Conservation (phyloP, 306 rosid genomes). For the Pterocarpus macrocarpus region DNA sequence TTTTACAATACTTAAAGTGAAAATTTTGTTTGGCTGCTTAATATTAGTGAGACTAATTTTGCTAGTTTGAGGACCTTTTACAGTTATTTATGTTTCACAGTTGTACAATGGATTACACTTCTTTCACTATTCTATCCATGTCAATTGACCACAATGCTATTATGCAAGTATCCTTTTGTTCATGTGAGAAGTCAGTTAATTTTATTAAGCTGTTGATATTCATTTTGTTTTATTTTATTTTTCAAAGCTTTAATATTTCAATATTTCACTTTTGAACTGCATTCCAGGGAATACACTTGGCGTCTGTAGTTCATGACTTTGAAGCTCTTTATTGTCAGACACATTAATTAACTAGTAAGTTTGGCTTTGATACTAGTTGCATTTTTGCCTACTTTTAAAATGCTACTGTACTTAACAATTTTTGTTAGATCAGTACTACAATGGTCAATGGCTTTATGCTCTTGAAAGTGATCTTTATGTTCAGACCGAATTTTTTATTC, state of each 20-base stretch:
- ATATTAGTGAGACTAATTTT: slow-evolving; percentile 1
- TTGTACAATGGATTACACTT: slow-evolving; percentile 5
- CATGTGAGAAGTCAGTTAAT: background rate
- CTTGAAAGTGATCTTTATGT: slow-evolving; percentile 6
- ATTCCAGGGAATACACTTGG: slow-evolving; percentile 82
- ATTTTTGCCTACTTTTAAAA: slow-evolving; percentile 9
- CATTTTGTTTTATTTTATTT: slow-evolving; percentile 12
- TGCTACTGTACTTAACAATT: slow-evolving; percentile 1
- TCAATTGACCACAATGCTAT: background rate
- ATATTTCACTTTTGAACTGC: slow-evolving; percentile 20
- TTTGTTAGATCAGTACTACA: background rate
- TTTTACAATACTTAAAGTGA: background rate
- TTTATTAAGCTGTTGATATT: slow-evolving; percentile 27
- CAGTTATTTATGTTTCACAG: slow-evolving; percentile 12
- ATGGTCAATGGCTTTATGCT: background rate
- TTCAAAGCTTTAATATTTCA: background rate
- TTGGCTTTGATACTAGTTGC: background rate
- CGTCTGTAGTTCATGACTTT: slow-evolving; percentile 84
- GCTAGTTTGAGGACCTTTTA: slow-evolving; percentile 14
- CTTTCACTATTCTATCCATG: slow-evolving; percentile 5
- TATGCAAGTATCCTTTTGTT: slow-evolving; percentile 7
- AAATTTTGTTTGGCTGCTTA: background rate
- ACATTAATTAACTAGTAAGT: slow-evolving; percentile 57
- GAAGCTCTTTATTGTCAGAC: slow-evolving; percentile 77
- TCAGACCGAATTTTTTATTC: slow-evolving; percentile 14